phyloP scores from a whole-genome alignment of 73 alveolate species.

The Paraurostyla sp. region DNA sequence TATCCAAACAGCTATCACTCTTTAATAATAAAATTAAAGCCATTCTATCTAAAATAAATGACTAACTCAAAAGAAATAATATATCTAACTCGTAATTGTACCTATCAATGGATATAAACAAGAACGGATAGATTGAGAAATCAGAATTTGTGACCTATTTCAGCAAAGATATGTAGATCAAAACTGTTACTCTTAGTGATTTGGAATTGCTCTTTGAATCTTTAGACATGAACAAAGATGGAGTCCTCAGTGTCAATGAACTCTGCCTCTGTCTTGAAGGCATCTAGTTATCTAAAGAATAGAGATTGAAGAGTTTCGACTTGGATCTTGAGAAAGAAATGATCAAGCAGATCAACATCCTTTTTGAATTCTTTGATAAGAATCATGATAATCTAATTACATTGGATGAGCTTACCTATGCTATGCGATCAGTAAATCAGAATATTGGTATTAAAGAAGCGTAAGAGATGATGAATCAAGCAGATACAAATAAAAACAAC shows the following conservation, averaged over 20 bases:
- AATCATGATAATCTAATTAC: constrained; percentile 26
- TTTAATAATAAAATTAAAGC: constrained; percentile 6
- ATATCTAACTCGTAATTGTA: neutral
- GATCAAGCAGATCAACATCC: constrained; percentile 7
- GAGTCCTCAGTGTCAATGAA: constrained; percentile 21
- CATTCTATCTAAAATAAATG: neutral
- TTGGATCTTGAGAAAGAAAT: constrained; percentile 34
- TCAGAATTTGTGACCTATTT: constrained; percentile 33
- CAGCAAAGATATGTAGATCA: neutral
- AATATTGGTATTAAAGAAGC: constrained; percentile 15
- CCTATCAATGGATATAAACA: constrained; percentile 30
- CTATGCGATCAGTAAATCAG: neutral
- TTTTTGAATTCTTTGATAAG: constrained; percentile 33
- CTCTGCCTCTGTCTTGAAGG: constrained; percentile 53
- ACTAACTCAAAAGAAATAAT: neutral
- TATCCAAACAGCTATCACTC: neutral
- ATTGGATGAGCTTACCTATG: neutral
- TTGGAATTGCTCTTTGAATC: constrained; percentile 40
- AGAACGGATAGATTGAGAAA: constrained; percentile 35
- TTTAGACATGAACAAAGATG: constrained; percentile 59
- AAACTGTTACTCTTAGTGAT: neutral
- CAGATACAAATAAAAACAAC: constrained; percentile 46
- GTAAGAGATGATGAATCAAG: constrained; percentile 32
- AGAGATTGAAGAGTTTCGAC: constrained; percentile 36
- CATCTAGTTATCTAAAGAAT: neutral